These are phyloP conservation scores for Phytophthora pini DNA, from an alignment of 352 stramenopile species.

Conservation along the genomic window DNA sequence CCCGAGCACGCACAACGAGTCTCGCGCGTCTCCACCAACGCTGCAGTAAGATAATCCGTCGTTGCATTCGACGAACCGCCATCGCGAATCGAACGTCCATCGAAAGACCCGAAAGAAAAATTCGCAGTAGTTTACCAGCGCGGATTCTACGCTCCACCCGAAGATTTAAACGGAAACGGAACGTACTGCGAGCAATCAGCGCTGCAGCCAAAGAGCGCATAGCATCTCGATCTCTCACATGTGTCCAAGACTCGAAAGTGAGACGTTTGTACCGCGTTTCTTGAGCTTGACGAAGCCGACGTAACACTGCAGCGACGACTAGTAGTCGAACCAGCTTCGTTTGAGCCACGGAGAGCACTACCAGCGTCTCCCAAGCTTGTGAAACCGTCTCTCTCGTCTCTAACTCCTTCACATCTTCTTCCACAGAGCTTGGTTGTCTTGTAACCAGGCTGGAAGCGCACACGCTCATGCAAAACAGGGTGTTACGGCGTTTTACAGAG, in stretches of 20 bases:
- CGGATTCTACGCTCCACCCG: slow-evolving; percentile 46
- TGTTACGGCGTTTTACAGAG: slow-evolving; percentile 39
- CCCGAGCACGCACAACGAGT: slow-evolving; percentile 58
- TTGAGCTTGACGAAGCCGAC: slow-evolving; percentile 33
- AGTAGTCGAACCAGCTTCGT: slow-evolving; percentile 40
- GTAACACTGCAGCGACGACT: slow-evolving; percentile 30
- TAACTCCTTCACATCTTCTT: not conserved
- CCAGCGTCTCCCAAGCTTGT: slow-evolving; percentile 48
- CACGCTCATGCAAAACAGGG: slow-evolving; percentile 32
- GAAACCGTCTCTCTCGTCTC: slow-evolving; percentile 10
- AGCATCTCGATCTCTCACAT: slow-evolving; percentile 34
- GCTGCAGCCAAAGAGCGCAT: slow-evolving; percentile 33
- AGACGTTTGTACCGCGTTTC: slow-evolving; percentile 36
- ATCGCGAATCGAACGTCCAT: slow-evolving; percentile 72
- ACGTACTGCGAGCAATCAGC: slow-evolving; percentile 48
- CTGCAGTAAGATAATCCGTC: slow-evolving; percentile 57
- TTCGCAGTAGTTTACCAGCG: slow-evolving; percentile 42
- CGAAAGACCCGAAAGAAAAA: slow-evolving; percentile 58
- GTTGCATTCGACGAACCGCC: slow-evolving; percentile 64
- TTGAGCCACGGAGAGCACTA: slow-evolving; percentile 50
- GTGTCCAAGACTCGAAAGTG: slow-evolving; percentile 51
- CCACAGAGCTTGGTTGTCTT: slow-evolving; percentile 4
- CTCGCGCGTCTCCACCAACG: slow-evolving; percentile 68
- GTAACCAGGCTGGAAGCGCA: not conserved
- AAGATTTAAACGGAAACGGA: slow-evolving; percentile 45